Percentiles rank a stretch among this genome's conserved stretches.
phyloP scores from a whole-genome alignment of 768 basidiomycete genomes.

The Trametes maxima region DNA sequence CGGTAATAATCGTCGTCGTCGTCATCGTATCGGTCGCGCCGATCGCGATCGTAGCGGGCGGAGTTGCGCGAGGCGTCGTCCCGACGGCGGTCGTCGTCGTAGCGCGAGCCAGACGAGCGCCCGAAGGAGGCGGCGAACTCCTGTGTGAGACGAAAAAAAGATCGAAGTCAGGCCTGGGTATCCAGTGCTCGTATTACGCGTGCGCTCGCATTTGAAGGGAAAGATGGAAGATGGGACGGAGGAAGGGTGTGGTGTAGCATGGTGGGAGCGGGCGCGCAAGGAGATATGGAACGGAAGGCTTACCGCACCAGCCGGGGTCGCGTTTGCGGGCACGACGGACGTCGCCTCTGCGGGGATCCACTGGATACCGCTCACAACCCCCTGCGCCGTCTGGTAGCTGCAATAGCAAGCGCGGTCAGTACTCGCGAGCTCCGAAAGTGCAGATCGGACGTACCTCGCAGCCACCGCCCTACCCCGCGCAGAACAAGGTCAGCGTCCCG shows the following conservation, averaged over 20 bases:
- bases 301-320: slow-evolving; percentile 60
- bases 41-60: slow-evolving; percentile 19
- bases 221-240: no score
- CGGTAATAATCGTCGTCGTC: slow-evolving; percentile 22
- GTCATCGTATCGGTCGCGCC: slow-evolving; percentile 33
- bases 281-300: slow-evolving; percentile 21
- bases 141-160: slow-evolving; percentile 35
- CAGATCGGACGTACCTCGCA: slow-evolving; percentile 56
- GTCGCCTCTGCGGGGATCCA: slow-evolving; percentile 74
- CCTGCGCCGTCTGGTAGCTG: slow-evolving; percentile 74
- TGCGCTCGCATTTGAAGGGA: no score
- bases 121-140: slow-evolving; percentile 63
- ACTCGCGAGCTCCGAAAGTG: not conserved
- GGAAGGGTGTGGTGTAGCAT: no score
- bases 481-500: slow-evolving; percentile 21
- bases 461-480: slow-evolving; percentile 58
- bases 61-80: slow-evolving; percentile 40
- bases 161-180: no score
- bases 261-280: no score
- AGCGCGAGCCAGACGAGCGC: slow-evolving; percentile 24
- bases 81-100: slow-evolving; percentile 53
- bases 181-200: no score
- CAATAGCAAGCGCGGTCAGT: not conserved
- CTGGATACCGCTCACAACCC: slow-evolving; percentile 65
- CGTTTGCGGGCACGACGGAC: slow-evolving; percentile 58